A percentile compares a stretch with the other conserved stretches of the same genome.
Conservation (phyloP, 139 green algal genomes). For the Micractinium conductrix region DNA sequence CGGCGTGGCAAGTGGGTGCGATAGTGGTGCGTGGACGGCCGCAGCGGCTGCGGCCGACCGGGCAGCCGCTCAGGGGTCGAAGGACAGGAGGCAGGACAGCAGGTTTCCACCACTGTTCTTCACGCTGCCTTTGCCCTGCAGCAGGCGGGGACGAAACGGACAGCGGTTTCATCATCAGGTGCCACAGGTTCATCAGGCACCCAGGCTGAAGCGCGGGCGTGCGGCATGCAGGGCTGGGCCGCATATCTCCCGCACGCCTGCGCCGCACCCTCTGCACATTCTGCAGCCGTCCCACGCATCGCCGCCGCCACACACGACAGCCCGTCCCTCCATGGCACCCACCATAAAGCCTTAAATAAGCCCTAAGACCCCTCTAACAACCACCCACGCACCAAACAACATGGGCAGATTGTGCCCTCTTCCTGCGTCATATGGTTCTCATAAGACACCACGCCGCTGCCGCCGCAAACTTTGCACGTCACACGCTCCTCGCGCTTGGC, state of each 20-base stretch:
- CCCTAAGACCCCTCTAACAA: too few relatives aligned
- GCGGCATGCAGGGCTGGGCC: too few relatives aligned
- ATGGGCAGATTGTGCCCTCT: conserved; percentile 6
- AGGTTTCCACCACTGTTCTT: not conserved
- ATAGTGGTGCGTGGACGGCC: not conserved
- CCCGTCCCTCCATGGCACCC: too few relatives aligned
- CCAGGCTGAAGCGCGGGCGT: too few relatives aligned
- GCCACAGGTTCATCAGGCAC: too few relatives aligned
- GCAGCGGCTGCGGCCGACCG: not conserved
- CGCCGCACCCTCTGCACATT: too few relatives aligned
- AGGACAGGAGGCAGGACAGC: not conserved
- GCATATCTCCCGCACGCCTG: too few relatives aligned
- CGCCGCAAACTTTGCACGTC: conserved; percentile 18
- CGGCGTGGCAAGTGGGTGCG: not conserved
- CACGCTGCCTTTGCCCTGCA: conserved; percentile 20
- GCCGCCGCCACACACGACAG: too few relatives aligned
- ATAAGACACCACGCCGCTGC: not conserved
- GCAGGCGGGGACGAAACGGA: not conserved
- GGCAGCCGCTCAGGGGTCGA: conserved; percentile 2
- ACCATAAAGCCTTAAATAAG: too few relatives aligned
- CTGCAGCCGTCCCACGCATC: too few relatives aligned
- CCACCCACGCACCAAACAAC: conserved; percentile 25
- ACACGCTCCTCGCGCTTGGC: not conserved
- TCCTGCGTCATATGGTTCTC: conserved; percentile 8
- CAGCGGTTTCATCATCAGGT: too few relatives aligned